Evolutionary conservation across 2,329 filamentous ascomycete genomes (phyloP).

Genomic region (Leptodontidium sp.): DNA sequence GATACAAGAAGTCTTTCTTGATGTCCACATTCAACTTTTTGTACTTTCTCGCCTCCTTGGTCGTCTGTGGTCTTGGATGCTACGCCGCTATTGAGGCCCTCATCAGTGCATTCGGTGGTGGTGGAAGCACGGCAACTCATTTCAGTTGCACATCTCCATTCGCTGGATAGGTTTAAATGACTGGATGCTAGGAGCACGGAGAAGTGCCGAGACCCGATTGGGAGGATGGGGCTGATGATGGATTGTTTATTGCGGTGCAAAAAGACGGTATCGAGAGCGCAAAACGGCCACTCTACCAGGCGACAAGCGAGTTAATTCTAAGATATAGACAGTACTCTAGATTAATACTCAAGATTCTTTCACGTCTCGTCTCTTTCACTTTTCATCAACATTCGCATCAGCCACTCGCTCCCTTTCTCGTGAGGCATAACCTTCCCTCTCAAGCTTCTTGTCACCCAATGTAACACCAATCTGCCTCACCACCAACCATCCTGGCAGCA

Average conservation of each 20-base stretch:
- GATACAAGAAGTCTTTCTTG: constrained; percentile 47
- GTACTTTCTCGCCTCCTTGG: constrained; percentile 50
- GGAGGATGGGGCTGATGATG: too few relatives aligned
- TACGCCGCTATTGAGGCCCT: constrained; percentile 51
- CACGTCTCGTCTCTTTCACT: not conserved
- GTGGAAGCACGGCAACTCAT: constrained; percentile 27
- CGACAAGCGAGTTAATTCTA: too few relatives aligned
- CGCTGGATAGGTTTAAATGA: constrained; percentile 19
- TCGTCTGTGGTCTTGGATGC: constrained; percentile 49
- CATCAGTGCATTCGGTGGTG: constrained; percentile 40
- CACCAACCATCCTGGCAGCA: constrained; percentile 73
- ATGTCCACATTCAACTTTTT: constrained; percentile 50
- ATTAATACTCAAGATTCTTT: not conserved
- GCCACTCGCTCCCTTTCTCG: constrained; percentile 5
- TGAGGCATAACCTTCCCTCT: constrained; percentile 34
- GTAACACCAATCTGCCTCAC: constrained; percentile 49
- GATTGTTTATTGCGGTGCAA: too few relatives aligned
- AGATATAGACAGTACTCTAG: too few relatives aligned
- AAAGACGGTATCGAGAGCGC: too few relatives aligned
- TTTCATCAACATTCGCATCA: not conserved
- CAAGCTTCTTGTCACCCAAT: constrained; percentile 40
- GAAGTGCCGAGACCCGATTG: too few relatives aligned
- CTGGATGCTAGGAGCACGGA: not conserved
- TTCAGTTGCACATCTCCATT: constrained; percentile 35
- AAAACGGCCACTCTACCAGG: too few relatives aligned